Conservation (phyloP, 148 eudicot genomes). For the Diospyros lotus region DNA sequence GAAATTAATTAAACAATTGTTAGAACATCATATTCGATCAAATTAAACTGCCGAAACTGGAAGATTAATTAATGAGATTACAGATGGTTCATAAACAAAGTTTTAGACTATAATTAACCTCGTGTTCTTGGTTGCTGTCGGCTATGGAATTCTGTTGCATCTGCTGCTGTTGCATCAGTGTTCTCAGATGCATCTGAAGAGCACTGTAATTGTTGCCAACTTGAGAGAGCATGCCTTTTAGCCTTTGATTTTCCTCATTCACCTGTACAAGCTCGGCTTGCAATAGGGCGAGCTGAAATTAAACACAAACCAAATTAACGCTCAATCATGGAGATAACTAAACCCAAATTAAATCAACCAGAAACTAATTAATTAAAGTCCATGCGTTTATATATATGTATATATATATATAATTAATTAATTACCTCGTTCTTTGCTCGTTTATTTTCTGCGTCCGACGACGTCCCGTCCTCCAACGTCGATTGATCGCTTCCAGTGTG, state of each 20-base stretch:
- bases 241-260: conserved; percentile 62
- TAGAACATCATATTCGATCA: too few species aligned
- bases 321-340: too few species aligned
- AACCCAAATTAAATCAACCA: too few species aligned
- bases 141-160: conserved; percentile 18
- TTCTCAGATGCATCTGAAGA: conserved; percentile 47
- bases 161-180: conserved; percentile 41
- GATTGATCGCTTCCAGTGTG: conserved; percentile 68
- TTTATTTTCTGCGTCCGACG: too few species aligned
- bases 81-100: too few species aligned
- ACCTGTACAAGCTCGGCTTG: conserved; percentile 61
- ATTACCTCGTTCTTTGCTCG: too few species aligned
- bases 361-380: too few species aligned
- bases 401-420: too few species aligned
- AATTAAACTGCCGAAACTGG: too few species aligned
- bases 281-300: conserved; percentile 40
- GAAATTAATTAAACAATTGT: conserved; percentile 15
- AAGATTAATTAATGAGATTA: too few species aligned
- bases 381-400: too few species aligned
- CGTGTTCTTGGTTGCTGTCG: conserved; percentile 17
- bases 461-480: conserved; percentile 49
- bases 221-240: conserved; percentile 55
- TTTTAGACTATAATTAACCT: conserved; percentile 14
- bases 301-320: too few species aligned
- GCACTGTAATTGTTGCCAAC: conserved; percentile 45